Percentiles rank a stretch among this genome's conserved stretches.
Conservation (phyloP, 306 rosid genomes). For the Citrullus amarus region DNA sequence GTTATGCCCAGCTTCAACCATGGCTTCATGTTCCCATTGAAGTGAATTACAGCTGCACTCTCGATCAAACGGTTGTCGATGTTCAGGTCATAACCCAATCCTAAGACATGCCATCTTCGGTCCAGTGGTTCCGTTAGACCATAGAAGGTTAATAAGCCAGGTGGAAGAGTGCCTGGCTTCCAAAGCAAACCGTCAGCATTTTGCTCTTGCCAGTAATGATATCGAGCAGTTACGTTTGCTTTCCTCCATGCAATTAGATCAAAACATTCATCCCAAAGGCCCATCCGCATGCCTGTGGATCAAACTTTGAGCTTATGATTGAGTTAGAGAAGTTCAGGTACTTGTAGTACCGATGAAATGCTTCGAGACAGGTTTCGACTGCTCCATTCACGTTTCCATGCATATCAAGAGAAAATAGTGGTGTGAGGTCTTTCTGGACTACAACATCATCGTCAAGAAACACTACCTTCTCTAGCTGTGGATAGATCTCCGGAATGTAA, state of each 20-base stretch:
- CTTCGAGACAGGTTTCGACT: conserved; percentile 97
- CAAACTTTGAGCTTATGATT: conserved; percentile 81
- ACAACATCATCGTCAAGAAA: conserved; percentile 94
- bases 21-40: conserved; percentile 93
- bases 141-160: conserved; percentile 78
- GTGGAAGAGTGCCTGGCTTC: conserved; percentile 92
- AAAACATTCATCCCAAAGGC: conserved; percentile 93
- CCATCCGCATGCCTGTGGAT: conserved; percentile 98
- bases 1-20: conserved; percentile 87
- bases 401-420: conserved; percentile 85
- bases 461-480: conserved; percentile 93
- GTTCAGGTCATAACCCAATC: conserved; percentile 81
- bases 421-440: conserved; percentile 92
- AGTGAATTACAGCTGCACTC: conserved; percentile 87
- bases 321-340: conserved; percentile 86
- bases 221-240: conserved; percentile 64
- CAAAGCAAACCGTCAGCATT: conserved; percentile 76
- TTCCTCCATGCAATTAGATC: conserved; percentile 93
- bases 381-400: conserved; percentile 98
- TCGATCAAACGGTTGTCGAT: conserved; percentile 88
- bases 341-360: conserved; percentile 85
- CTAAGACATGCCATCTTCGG: conserved; percentile 98
- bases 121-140: conserved; percentile 98
- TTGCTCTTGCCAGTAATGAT: conserved; percentile 94
- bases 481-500: conserved; percentile 95